These are phyloP conservation scores for Linum tenue DNA, from an alignment of 345 rosid genomes.

Conservation along the genomic window DNA sequence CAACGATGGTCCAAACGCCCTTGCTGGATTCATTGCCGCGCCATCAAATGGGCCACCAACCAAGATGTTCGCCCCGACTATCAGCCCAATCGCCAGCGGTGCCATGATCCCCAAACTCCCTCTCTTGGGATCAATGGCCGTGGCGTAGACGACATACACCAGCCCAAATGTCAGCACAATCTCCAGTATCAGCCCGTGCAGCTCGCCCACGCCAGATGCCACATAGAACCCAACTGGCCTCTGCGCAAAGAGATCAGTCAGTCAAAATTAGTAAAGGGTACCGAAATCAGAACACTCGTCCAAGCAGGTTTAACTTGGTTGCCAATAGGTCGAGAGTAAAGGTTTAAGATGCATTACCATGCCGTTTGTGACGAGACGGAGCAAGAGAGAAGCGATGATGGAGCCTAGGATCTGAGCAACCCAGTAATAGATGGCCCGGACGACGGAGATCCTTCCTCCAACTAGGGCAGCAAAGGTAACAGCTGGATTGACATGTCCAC, in stretches of 20 bases:
- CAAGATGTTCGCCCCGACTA: not conserved
- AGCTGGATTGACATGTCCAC: conserved; percentile 2
- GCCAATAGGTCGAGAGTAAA: not conserved
- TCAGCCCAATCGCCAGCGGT: not conserved
- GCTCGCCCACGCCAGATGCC: not conserved
- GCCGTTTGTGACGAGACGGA: not conserved
- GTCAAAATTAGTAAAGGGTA: not conserved
- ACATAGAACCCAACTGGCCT: conserved; percentile 4
- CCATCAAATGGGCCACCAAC: conserved; percentile 4
- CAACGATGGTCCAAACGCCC: conserved; percentile 1
- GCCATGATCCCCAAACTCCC: conserved; percentile 4
- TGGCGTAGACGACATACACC: conserved; percentile 1
- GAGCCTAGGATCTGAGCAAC: conserved; percentile 1
- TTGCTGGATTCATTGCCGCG: not conserved
- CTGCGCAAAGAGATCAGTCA: not conserved
- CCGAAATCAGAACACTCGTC: no score
- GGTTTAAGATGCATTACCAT: not conserved
- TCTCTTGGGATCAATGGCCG: conserved; percentile 3
- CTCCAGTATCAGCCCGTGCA: conserved; percentile 1
- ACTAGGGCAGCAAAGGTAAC: not conserved
- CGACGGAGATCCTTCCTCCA: conserved; percentile 1
- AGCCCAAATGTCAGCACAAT: conserved; percentile 2
- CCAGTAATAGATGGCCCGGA: not conserved
- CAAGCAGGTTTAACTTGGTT: not conserved
- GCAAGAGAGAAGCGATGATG: not conserved